Conservation (phyloP, 495 filamentous ascomycete species). For the Xylaria flabelliformis region DNA sequence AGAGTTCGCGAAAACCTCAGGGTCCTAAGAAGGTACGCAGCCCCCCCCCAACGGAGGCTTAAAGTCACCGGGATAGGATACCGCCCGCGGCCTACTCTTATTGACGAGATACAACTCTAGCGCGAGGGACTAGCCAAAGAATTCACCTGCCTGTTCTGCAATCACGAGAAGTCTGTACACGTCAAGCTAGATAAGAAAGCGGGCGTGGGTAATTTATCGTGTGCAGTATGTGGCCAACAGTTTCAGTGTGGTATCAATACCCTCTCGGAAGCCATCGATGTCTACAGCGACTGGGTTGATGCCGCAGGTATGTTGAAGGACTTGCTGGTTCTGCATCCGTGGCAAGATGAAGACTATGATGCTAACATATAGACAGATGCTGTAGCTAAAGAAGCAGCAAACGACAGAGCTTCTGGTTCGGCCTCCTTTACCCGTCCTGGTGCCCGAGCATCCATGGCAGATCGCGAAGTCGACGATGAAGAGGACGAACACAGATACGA, state of each 20-base stretch:
- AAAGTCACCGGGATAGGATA: neutral
- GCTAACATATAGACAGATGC: conserved; percentile 44
- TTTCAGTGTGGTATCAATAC: conserved; percentile 80
- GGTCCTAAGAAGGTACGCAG: conserved; percentile 77
- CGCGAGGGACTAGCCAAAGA: conserved; percentile 66
- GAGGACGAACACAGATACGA: conserved; percentile 52
- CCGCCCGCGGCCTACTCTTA: neutral
- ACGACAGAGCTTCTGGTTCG: conserved; percentile 32
- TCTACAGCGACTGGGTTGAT: conserved; percentile 98
- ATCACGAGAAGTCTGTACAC: conserved; percentile 88
- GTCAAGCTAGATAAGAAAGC: conserved; percentile 92
- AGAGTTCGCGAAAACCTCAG: conserved; percentile 82
- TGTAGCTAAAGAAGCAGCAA: conserved; percentile 49
- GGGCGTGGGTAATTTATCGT: conserved; percentile 80
- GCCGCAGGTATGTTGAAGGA: conserved; percentile 77
- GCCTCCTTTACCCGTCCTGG: conserved; percentile 36
- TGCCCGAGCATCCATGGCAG: conserved; percentile 49
- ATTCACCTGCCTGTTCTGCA: conserved; percentile 98
- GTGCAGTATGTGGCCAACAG: conserved; percentile 90
- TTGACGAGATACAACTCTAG: conserved; percentile 5
- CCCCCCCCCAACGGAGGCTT: neutral
- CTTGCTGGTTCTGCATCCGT: conserved; percentile 35
- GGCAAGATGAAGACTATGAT: neutral
- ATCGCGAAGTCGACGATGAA: conserved; percentile 54
- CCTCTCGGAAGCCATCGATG: conserved; percentile 74